These are phyloP conservation scores for Kwoniella heveanensis DNA, from an alignment of 768 basidiomycete species.

Conservation along the genomic window DNA sequence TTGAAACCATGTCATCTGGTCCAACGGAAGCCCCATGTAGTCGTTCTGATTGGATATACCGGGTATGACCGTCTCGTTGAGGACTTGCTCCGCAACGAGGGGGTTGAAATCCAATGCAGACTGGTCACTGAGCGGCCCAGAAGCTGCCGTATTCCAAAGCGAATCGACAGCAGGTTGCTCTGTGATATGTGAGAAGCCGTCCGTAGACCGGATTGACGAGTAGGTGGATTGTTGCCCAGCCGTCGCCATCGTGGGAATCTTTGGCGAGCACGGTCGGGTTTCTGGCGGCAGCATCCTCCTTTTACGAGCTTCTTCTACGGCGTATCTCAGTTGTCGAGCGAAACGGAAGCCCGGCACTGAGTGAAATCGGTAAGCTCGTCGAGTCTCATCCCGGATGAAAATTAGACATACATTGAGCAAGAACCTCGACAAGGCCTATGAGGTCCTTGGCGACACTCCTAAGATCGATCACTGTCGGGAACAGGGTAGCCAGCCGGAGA, in stretches of 20 bases:
- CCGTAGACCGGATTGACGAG: background rate
- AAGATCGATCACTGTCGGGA: constrained; percentile 18
- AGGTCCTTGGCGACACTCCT: constrained; percentile 23
- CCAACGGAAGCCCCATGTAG: background rate
- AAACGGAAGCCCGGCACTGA: constrained; percentile 46
- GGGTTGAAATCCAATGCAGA: background rate
- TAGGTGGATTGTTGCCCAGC: background rate
- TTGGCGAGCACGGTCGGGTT: constrained; percentile 30
- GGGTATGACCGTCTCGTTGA: background rate
- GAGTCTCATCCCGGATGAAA: background rate
- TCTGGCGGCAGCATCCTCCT: constrained; percentile 37
- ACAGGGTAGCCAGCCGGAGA: constrained; percentile 24
- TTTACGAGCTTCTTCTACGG: constrained; percentile 35
- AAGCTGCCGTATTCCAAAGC: background rate
- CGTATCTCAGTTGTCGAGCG: constrained; percentile 35
- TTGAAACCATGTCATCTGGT: background rate
- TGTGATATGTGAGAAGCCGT: background rate
- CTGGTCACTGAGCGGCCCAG: no score
- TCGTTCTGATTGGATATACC: background rate
- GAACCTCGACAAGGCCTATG: constrained; percentile 19
- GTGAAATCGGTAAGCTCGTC: background rate
- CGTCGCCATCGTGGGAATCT: background rate
- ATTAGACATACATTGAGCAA: constrained; percentile 20
- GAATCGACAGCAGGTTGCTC: background rate
- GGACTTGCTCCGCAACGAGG: background rate